Base-by-base conservation (phyloP, 345 rosid species). In the Kernera saxatilis region DNA sequence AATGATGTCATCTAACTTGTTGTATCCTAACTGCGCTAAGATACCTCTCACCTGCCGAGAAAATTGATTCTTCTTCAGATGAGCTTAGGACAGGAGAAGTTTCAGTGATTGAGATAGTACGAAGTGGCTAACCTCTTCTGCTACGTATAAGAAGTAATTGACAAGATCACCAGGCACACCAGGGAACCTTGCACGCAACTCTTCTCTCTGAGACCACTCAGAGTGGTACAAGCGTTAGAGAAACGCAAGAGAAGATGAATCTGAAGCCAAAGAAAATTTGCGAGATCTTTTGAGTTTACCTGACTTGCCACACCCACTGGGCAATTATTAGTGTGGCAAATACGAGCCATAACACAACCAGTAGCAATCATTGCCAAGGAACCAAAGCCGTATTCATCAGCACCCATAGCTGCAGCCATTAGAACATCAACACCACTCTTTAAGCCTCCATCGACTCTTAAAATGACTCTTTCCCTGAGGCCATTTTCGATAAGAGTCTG, bases 311-410 rank as follows among this genome's bases (percentile, higher is more conserved):
- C 96, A 68, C 99, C 99, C 51, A 94, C 99, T 15, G 99, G 99
- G 65, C 99, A 94, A 70, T 94, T 94, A 74, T 94, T 94, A 67
- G 97, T 94, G 78, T 94, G 99, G 77, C 99, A 94, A 74, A 94
- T 94, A 80, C 99, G 99, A 63, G 99, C 99, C 97, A 91, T 94
- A 70, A 94, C 91, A 81, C 99, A 94, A 14, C 99, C 99, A 70
- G 99, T 94, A 75, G 99, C 99, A 85, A 94, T 94, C 99, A 94
- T 91, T 66, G 99, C 99, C 58, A 94, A 83, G 43, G 99, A 94
- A 78, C 99, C 97, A 82, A 94, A 94, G 8, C 99, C 99, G 71
- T 87, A 94, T 75, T 94, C 99, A 71, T 94, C 99, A 70, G 99
- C 99, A 62, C 99, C 99, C 97, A 94, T 89, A 62, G 83, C 87